Conservation (phyloP, 495 filamentous ascomycete genomes). For the Beverwykella pulmonaria region DNA sequence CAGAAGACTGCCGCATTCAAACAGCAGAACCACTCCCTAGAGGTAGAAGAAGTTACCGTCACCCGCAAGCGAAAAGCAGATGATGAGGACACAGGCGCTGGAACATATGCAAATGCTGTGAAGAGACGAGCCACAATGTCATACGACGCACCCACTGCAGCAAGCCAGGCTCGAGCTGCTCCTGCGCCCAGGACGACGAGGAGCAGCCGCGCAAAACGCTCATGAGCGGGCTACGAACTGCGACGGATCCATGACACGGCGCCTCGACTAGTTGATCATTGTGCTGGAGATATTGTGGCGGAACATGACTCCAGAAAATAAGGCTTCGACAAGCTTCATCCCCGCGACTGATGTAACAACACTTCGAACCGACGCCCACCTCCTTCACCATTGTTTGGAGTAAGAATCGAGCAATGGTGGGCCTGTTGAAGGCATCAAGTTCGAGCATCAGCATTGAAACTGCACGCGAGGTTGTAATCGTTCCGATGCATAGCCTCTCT, state of each 20-base stretch:
- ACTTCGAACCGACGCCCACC: neutral
- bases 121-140: constrained; percentile 31
- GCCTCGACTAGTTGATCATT: neutral
- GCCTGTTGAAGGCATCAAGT: neutral
- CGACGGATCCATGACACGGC: neutral
- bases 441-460: neutral
- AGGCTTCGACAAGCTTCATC: neutral
- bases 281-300: neutral
- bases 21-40: neutral
- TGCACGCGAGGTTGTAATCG: too few species aligned
- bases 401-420: neutral
- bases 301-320: neutral
- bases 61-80: constrained; percentile 32
- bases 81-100: constrained; percentile 8
- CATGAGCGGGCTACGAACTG: neutral
- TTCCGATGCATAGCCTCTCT: neutral
- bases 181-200: constrained; percentile 24
- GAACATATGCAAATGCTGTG: constrained; percentile 8
- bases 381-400: neutral
- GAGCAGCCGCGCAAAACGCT: constrained; percentile 14
- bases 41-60: neutral
- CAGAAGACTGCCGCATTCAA: neutral
- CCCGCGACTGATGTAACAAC: neutral
- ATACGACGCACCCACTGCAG: constrained; percentile 36
- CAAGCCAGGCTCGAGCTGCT: constrained; percentile 17